Base-by-base conservation (phyloP, 2,329 filamentous ascomycete genomes). In the Phaeophleospora eucalypticola region DNA sequence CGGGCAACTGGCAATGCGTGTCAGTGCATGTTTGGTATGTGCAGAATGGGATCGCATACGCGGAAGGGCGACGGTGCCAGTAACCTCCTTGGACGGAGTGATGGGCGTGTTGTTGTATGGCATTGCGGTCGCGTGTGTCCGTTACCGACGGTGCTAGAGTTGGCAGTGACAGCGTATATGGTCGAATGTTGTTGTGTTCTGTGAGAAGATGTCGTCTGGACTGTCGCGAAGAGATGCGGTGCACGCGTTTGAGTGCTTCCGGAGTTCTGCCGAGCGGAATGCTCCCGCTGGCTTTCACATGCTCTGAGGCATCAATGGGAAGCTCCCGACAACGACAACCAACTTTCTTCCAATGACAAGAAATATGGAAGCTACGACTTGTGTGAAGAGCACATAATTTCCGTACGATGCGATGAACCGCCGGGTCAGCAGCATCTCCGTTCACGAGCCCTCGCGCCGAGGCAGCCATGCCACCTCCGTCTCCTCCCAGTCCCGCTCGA, bases 41-140 rank as follows among this genome's bases (percentile, higher is more conserved):
- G 34, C 12, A 8, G 34, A 7, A 16, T 8, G 34, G 34, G 12
- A 19, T 35, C 41, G 75, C 86, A 70, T 75, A 95, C 91, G 75
- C 7, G 91, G 91, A 24, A 97, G 80, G 57, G 88, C 85, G 17
- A 87, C 86, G 56, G 89, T 84, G 57, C 91, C 91, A 2, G 87
- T 94, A 37, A 87, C 80, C 69, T 95, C 89, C 65, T 87, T 84
- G 12, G 85, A 75, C 33, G 86, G 87, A 56, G 85, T 80, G 46
- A 93, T 93, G 15, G 87, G 84, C 3, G 83, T 83, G 57, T 87
- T 91, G 71, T 95, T 95, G 74, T 93, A 90, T 19, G 90, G 87
- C 90, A 97, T 96, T 6, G 9, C 17, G 36, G 17, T 36, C 18
- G 27, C 14, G 7, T 33, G 4, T 41, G 7, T 15, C 6, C 24